Evolutionary conservation across 1,139 yeast genomes (phyloP).

Genomic region (Magnusiomyces sp.): DNA sequence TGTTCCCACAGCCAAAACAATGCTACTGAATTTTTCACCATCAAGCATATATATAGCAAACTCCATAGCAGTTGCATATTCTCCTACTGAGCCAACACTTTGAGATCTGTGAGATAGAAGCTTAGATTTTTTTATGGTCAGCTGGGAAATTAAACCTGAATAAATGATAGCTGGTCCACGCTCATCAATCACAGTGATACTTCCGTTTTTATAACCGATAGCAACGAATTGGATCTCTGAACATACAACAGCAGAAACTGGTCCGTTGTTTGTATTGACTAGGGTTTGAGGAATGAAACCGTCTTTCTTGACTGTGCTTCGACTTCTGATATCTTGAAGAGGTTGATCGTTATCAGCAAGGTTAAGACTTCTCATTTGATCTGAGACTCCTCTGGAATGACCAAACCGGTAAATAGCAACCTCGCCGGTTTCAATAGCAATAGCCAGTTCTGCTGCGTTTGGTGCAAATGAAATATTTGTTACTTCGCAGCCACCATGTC

Average conservation of each 20-base stretch:
- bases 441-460: constrained; percentile 66
- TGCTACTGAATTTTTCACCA: constrained; percentile 60
- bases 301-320: constrained; percentile 41
- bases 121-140: constrained; percentile 11
- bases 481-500: constrained; percentile 40
- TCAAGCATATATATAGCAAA: constrained; percentile 61
- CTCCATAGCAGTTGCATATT: constrained; percentile 52
- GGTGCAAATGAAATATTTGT: constrained; percentile 64
- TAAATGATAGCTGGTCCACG: constrained; percentile 78
- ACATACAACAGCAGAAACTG: constrained; percentile 56
- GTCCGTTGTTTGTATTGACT: constrained; percentile 36
- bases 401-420: constrained; percentile 71
- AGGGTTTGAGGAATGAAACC: constrained; percentile 67
- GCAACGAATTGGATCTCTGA: constrained; percentile 83
- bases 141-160: constrained; percentile 38
- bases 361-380: constrained; percentile 1
- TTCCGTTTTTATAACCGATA: constrained; percentile 70
- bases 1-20: constrained; percentile 71
- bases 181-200: constrained; percentile 65
- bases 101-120: constrained; percentile 10
- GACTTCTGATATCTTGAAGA: constrained; percentile 29
- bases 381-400: constrained; percentile 14
- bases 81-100: constrained; percentile 15
- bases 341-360: constrained; percentile 15
- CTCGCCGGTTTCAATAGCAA: constrained; percentile 61